Evolutionary conservation across 2,329 filamentous ascomycete species (phyloP).

Genomic region (Aaosphaeria pasadenensis): DNA sequence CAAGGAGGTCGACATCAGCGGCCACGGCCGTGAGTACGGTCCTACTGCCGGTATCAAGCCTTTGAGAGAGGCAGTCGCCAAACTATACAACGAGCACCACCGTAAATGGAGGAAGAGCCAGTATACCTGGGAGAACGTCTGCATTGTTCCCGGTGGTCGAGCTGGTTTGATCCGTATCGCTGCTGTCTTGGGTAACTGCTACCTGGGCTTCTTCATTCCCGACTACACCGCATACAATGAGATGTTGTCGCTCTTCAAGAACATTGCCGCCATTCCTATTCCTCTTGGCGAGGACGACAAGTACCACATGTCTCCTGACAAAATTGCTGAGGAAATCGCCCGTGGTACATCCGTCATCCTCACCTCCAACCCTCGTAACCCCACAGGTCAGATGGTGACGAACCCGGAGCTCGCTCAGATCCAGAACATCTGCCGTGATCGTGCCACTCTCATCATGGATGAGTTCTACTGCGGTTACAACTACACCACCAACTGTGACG

Average conservation of each 20-base stretch:
- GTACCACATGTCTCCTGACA: slow-evolving; percentile 91
- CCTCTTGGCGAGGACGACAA: slow-evolving; percentile 81
- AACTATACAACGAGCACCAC: slow-evolving; percentile 90
- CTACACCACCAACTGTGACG: slow-evolving; percentile 90
- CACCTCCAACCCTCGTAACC: slow-evolving; percentile 93
- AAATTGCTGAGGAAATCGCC: slow-evolving; percentile 87
- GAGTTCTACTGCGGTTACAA: slow-evolving; percentile 94
- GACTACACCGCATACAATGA: slow-evolving; percentile 97
- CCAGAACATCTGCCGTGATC: slow-evolving; percentile 86
- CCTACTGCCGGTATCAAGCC: slow-evolving; percentile 93
- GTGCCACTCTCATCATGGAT: slow-evolving; percentile 89
- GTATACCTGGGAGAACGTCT: slow-evolving; percentile 97
- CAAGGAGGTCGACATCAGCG: slow-evolving; percentile 70
- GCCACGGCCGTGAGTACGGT: slow-evolving; percentile 80
- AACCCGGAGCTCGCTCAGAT: slow-evolving; percentile 86
- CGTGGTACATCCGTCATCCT: slow-evolving; percentile 77
- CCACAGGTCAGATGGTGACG: slow-evolving; percentile 81
- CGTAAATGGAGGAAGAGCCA: slow-evolving; percentile 81
- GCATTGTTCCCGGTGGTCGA: slow-evolving; percentile 89
- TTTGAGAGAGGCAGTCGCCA: slow-evolving; percentile 82
- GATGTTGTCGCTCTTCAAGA: slow-evolving; percentile 93
- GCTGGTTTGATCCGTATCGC: slow-evolving; percentile 93
- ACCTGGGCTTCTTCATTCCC: slow-evolving; percentile 89
- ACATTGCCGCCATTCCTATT: slow-evolving; percentile 49
- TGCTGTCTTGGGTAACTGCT: slow-evolving; percentile 87